Evolutionary conservation across 805 yeast species (phyloP), one percentile per base, ranked within the genome.

Genomic region (Maudiozyma turicensis): DNA sequence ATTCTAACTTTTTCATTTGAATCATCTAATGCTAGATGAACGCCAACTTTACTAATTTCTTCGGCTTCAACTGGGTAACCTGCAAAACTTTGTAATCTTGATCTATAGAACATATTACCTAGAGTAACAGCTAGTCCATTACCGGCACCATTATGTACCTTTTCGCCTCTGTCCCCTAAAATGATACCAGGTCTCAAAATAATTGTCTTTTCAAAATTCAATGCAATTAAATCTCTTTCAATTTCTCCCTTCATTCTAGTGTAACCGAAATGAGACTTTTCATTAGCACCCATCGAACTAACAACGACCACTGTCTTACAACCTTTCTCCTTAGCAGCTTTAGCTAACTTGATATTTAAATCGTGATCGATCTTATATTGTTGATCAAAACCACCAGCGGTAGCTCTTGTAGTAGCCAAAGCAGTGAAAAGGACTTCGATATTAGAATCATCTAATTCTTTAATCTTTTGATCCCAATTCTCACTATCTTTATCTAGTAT

Each of bases 111-210:
- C 44, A 54, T 49, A 2, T 52, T 44, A 43, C 72, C 72, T 13
- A 77, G 15, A 2, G 55, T 64, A 11, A 61, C 66, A 11, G 61
- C 62, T 1, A 67, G 2, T 11, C 52, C 58, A 48, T 69, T 72
- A 5, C 61, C 61, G 4, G 67, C 55, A 0, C 76, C 78, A 47
- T 72, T 74, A 2, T 65, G 51, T 7, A 52, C 48, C 10, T 26
- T 26, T n/a, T 29, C 46, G 1, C 20, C n/a, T 58, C 95, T 71
- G 31, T 76, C 75, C 5, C 95, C 95, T 6, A 86, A 57, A 37
- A 88, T 68, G 0, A 72, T 63, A 11, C 96, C 96, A 0, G 96
- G 96, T 58, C 86, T 75, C 49, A 89, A 64, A 52, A 89, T 83
- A 46, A 87, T 76, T 1, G 89, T 80, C 48, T 79, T 72, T n/a